Evolutionary conservation across 257 asterid genomes (phyloP), one percentile per base, ranked within the genome.

Genomic region (Jacaranda copaia): DNA sequence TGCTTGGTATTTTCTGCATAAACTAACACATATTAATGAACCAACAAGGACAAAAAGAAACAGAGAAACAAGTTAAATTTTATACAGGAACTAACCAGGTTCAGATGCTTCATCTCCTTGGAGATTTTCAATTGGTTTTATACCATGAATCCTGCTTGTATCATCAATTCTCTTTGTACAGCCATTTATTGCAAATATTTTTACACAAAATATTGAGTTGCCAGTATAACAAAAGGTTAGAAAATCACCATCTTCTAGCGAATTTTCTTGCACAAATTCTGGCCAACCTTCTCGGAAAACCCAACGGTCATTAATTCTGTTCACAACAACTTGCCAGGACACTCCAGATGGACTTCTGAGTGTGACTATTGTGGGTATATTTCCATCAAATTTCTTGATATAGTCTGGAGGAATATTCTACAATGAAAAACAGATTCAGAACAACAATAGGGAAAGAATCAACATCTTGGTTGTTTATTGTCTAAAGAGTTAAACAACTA

Each of bases 321-420:
- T 81, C 15, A 76, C 25, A 10, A 18, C 11, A 38, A 83, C 87
- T 77, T 76, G 11, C 84, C 78, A 73, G 13, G 76, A 68, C 12
- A 0, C 6, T 13, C 68, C 74, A 10, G 61, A 4, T 32, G 70
- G 5, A 0, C 15, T 63, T 64, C 25, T 57, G 14, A 86, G 81
- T 9, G 62, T 80, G 43, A 75, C 75, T n/a, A 25, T 70, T 32
- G 42, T 11, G 4, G 88, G 86, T 36, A 81, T 55, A 14, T 63
- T n/a, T 53, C 49, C 81, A 25, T 71, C 78, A 55, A 86, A 76
- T 35, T 76, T 81, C 49, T 69, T 53, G 25, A 83, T 49, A 13
- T 83, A 83, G 3, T 77, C 84, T 0, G 87, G 79, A 68, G 89
- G 89, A 56, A 86, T 81, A 35, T 39, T 70, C 88, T 86, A 36